Conservation (phyloP, 768 basidiomycete genomes). For the Suillus tomentosus region DNA sequence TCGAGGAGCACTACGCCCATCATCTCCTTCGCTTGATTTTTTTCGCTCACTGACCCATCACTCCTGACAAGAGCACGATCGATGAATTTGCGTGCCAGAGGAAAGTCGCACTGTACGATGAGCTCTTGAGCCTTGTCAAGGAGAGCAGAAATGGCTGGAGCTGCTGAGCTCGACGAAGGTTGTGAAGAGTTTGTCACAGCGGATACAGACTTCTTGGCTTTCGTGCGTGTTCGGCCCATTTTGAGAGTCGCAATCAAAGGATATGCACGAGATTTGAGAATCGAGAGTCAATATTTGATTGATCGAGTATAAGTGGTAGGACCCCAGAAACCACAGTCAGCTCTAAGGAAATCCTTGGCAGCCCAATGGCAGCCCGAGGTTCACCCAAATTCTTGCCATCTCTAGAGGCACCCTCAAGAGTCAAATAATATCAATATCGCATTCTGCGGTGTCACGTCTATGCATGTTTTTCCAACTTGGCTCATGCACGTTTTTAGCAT, state of each 20-base stretch:
- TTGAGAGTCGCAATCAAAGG: constrained; percentile 9
- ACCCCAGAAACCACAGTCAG: constrained; percentile 1
- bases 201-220: constrained; percentile 33
- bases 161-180: constrained; percentile 26
- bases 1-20: constrained; percentile 80
- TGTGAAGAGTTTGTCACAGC: constrained; percentile 17
- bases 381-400: background rate
- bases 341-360: too few relatives aligned
- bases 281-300: background rate
- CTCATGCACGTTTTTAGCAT: background rate
- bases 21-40: constrained; percentile 77
- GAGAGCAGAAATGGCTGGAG: constrained; percentile 54
- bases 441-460: background rate
- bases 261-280: background rate
- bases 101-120: constrained; percentile 82
- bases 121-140: constrained; percentile 80
- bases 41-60: constrained; percentile 39
- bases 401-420: background rate
- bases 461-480: background rate
- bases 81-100: constrained; percentile 74
- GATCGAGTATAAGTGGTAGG: background rate
- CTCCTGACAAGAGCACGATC: constrained; percentile 67
- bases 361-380: background rate
- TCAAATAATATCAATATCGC: background rate
- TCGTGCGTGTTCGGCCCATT: constrained; percentile 61